Evolutionary conservation across 805 yeast species (phyloP).

Genomic region (Alloascoidea africana): DNA sequence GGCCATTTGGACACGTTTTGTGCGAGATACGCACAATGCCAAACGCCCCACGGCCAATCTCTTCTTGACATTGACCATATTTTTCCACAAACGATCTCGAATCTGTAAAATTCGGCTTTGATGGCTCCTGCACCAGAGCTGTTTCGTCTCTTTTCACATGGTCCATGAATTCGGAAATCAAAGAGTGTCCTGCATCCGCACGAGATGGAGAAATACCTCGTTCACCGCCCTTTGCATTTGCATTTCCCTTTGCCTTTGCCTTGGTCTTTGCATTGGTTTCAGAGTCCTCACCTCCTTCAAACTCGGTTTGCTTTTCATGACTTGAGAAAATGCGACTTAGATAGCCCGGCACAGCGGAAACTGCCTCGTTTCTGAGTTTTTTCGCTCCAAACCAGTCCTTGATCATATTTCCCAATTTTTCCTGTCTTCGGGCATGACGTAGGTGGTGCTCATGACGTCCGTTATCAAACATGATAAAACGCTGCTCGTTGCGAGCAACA

Average conservation of each 20-base stretch:
- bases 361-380: slow-evolving; percentile 3
- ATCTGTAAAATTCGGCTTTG: no score
- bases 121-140: no score
- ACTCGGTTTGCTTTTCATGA: no score
- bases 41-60: slow-evolving; percentile 85
- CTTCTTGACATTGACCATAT: slow-evolving; percentile 91
- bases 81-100: slow-evolving; percentile 61
- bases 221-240: slow-evolving; percentile 5
- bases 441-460: slow-evolving; percentile 75
- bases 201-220: slow-evolving; percentile 3
- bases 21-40: slow-evolving; percentile 89
- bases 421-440: slow-evolving; percentile 38
- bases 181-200: slow-evolving; percentile 4
- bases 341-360: slow-evolving; percentile 2
- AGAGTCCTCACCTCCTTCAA: slow-evolving; percentile 34
- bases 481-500: slow-evolving; percentile 1
- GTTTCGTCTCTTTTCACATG: slow-evolving; percentile 7
- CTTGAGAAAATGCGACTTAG: no score
- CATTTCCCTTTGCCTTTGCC: slow-evolving; percentile 11
- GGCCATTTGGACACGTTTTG: slow-evolving; percentile 25
- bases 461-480: slow-evolving; percentile 45
- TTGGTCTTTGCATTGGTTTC: slow-evolving; percentile 5
- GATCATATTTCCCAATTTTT: slow-evolving; percentile 40
- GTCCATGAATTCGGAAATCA: slow-evolving; percentile 2
- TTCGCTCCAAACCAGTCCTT: slow-evolving; percentile 66